These are phyloP conservation scores for Rhynchospora pubera DNA, from an alignment of 176 grass and related monocot species.

Conservation along the genomic window DNA sequence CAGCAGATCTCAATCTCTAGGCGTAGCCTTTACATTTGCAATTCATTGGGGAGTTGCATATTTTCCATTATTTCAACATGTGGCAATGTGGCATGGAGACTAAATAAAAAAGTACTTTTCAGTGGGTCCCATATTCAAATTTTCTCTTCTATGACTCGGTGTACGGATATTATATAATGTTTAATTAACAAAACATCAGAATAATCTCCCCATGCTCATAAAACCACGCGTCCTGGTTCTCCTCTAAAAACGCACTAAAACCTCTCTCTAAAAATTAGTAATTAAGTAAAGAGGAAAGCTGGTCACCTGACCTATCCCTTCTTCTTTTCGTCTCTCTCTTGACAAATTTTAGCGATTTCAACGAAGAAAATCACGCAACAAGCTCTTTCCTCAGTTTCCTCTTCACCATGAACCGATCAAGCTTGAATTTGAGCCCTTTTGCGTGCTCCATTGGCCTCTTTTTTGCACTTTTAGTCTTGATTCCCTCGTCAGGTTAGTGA, in stretches of 20 bases:
- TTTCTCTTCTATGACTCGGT: background rate
- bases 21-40: too few relatives aligned
- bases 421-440: constrained; percentile 17
- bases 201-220: background rate
- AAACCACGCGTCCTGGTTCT: background rate
- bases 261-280: constrained; percentile 4
- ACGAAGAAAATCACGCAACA: background rate
- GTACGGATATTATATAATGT: background rate
- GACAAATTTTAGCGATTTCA: background rate
- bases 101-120: background rate
- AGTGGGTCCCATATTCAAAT: background rate
- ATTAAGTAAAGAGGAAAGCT: constrained; percentile 10
- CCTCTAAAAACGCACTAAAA: constrained; percentile 20
- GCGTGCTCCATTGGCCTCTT: constrained; percentile 17
- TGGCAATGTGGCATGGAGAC: background rate
- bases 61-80: background rate
- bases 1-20: too few relatives aligned
- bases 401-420: constrained; percentile 7
- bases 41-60: background rate
- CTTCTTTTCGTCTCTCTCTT: background rate
- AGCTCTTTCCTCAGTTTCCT: background rate
- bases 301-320: background rate
- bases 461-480: constrained; percentile 16
- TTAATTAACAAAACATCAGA: background rate
- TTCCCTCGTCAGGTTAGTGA: constrained; percentile 18